Percentiles rank a stretch among this genome's conserved stretches.
Conservation (phyloP, 2,329 filamentous ascomycete genomes). For the Colletotrichum scovillei region DNA sequence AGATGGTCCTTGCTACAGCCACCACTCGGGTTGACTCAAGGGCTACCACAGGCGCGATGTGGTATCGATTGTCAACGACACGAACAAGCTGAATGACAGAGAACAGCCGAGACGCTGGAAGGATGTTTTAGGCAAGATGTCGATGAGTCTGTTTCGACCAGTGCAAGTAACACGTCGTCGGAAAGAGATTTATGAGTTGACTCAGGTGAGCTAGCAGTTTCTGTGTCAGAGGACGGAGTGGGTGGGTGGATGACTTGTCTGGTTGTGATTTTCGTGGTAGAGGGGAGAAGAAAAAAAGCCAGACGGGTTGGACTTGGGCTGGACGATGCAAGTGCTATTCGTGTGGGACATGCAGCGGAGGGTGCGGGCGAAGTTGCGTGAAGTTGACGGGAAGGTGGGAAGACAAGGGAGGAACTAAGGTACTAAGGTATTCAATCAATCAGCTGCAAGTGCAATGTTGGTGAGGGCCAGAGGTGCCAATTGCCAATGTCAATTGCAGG, state of each 20-base stretch:
- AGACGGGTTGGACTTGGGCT: too few species aligned
- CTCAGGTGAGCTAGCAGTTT: constrained; percentile 5
- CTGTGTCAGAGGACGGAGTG: constrained; percentile 9
- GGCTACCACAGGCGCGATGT: not conserved
- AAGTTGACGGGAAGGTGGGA: not conserved
- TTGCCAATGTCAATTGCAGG: not conserved
- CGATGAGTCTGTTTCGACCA: not conserved
- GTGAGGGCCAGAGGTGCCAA: not conserved
- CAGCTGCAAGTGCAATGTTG: not conserved
- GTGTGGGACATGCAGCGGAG: not conserved
- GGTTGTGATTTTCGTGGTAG: not conserved
- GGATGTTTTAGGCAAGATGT: not conserved
- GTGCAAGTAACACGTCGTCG: not conserved
- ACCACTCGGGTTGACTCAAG: constrained; percentile 11
- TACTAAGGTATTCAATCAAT: not conserved
- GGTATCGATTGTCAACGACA: not conserved
- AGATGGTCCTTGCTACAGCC: constrained; percentile 1
- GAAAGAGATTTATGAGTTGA: constrained; percentile 15
- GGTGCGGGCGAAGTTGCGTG: not conserved
- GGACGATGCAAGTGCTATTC: not conserved
- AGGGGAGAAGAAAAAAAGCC: not conserved
- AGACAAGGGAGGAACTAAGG: not conserved
- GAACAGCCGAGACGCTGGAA: not conserved
- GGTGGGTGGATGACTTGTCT: not conserved
- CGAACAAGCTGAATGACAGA: not conserved